Evolutionary conservation across 805 yeast genomes (phyloP), one percentile per base, ranked within the genome.

Genomic region (Kodamaea jinghongensis): DNA sequence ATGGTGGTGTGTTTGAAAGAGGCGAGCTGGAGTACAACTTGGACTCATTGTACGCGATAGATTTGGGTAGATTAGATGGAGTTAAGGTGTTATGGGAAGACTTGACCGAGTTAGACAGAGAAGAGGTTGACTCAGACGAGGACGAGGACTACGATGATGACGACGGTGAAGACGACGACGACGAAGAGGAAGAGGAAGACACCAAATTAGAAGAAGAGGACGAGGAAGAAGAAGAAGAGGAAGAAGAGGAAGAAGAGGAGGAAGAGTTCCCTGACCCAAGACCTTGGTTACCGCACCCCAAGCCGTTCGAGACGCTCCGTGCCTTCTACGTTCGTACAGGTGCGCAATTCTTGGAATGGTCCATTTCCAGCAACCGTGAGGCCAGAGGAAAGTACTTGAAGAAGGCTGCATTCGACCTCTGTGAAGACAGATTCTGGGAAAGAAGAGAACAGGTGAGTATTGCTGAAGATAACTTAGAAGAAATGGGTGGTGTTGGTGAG

Each of bases 351-450:
- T 73, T 91, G 51, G 88, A 88, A 58, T 91, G 98, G 97, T 87
- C 95, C 1, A 85, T 89, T 48, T 83, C 93, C 4, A 85, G 83
- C 56, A 85, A 88, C 51, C 75, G 85, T 50, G 90, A 85, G 42
- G 82, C 88, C 10, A 78, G 95, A 54, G 98, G 96, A 39, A 91
- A 91, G 60, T 83, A 86, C 54, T 74, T 91, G 61, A 90, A 91
- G 66, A 82, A 83, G 40, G 84, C 86, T 31, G 83, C 97, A 0
- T 91, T 91, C 57, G 96, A 89, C 46, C 65, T 91, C 45, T 84
- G 93, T 60, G 96, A 90, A 63, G 91, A 84, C 49, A 79, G 99
- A 67, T 91, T 96, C 93, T 91, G 98, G 98, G 98, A 91, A 60
- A 84, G 98, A 68, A 81, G 97, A 66, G 98, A 91, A 52, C 91